A percentile compares a stretch with the other conserved stretches of the same genome.
Conservation (phyloP, 140 eudicot genomes). For the Oenanthe javanica region DNA sequence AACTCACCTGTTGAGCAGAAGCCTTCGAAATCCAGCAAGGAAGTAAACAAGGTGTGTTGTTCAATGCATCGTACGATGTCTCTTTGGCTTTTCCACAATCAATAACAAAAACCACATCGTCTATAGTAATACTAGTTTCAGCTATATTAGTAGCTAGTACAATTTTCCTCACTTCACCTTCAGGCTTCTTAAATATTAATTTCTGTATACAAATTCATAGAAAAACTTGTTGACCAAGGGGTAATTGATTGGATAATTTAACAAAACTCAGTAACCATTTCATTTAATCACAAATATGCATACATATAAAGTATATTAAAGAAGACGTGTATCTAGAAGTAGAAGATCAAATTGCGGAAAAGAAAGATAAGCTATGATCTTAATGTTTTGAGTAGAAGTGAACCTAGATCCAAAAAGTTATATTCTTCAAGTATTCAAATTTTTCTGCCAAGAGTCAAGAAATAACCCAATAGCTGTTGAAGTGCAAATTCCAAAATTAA, state of each 20-base stretch:
- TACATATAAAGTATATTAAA: not conserved
- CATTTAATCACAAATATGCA: not conserved
- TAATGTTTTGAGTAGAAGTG: not conserved
- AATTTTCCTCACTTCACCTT: conserved; percentile 72
- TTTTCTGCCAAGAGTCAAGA: not conserved
- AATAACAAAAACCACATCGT: conserved; percentile 84
- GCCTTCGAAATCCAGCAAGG: conserved; percentile 97
- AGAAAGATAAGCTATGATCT: not conserved
- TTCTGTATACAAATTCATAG: conserved; percentile 35
- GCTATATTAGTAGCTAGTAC: conserved; percentile 97
- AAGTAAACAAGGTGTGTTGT: conserved; percentile 90
- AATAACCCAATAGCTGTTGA: not conserved
- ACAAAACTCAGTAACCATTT: not conserved
- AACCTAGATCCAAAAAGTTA: not conserved
- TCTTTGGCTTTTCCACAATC: conserved; percentile 99
- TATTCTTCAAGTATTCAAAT: not conserved
- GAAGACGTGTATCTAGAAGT: not conserved
- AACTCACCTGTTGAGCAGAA: conserved; percentile 82
- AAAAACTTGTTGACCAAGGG: not conserved
- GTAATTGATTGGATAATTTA: conserved; percentile 10
- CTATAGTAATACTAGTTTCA: conserved; percentile 96
- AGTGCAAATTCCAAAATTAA: not conserved
- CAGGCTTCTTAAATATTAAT: conserved; percentile 73
- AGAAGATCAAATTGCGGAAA: not conserved
- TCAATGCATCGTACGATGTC: conserved; percentile 92